Evolutionary conservation across 768 basidiomycete genomes (phyloP).

Genomic region (Collybia sordida): DNA sequence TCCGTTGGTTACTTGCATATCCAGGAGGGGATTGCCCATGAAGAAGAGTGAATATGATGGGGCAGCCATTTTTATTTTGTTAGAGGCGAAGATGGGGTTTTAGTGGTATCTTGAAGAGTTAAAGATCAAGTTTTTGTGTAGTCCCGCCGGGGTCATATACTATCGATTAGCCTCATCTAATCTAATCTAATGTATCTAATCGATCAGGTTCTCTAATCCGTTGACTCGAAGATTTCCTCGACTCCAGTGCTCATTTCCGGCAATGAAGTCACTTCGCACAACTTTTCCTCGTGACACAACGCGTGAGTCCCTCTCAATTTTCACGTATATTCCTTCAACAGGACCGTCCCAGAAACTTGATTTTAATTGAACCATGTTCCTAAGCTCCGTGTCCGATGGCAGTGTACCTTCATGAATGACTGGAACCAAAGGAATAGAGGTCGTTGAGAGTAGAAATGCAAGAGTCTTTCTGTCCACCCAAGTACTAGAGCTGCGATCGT

Average conservation of each 20-base stretch:
- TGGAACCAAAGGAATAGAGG: constrained; percentile 43
- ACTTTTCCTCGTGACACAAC: constrained; percentile 52
- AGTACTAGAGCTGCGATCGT: constrained; percentile 44
- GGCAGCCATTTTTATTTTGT: constrained; percentile 35
- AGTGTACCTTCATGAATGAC: constrained; percentile 40
- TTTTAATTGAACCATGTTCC: constrained; percentile 41
- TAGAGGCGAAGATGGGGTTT: constrained; percentile 6
- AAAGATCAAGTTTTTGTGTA: constrained; percentile 8
- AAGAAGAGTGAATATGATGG: constrained; percentile 72
- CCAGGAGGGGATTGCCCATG: constrained; percentile 94
- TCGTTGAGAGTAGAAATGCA: constrained; percentile 30
- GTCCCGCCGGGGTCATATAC: constrained; percentile 8
- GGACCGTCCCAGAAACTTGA: constrained; percentile 48
- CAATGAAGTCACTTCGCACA: constrained; percentile 59
- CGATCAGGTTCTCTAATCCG: constrained; percentile 17
- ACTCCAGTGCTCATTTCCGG: constrained; percentile 64
- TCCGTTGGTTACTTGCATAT: constrained; percentile 89
- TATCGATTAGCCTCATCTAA: constrained; percentile 12
- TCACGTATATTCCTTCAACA: constrained; percentile 59
- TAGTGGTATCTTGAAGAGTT: neutral
- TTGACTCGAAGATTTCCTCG: constrained; percentile 39
- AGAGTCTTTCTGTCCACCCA: constrained; percentile 41
- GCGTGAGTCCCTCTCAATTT: constrained; percentile 40
- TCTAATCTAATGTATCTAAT: constrained; percentile 20
- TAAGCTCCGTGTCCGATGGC: constrained; percentile 38